Percentiles rank a stretch among this genome's conserved stretches.
These are phyloP conservation scores for Suillus americanus DNA, from an alignment of 768 basidiomycete species.

Conservation along the genomic window DNA sequence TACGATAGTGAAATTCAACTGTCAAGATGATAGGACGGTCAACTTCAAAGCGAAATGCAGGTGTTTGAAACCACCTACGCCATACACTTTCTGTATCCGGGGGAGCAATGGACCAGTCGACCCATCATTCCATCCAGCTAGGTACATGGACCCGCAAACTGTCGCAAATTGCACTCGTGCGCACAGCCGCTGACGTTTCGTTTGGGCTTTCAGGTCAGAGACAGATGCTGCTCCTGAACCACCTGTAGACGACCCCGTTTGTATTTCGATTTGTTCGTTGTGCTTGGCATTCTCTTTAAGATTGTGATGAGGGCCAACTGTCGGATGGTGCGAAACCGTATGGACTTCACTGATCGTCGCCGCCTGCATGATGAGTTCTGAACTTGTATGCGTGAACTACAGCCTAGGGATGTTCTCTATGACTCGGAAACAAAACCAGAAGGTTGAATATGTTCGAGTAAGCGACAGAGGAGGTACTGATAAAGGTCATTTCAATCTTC, in stretches of 20 bases:
- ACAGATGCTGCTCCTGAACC: background rate
- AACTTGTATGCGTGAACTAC: background rate
- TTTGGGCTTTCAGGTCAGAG: slow-evolving; percentile 9
- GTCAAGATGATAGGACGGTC: slow-evolving; percentile 4
- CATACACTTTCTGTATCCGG: slow-evolving; percentile 60
- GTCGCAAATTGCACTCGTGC: slow-evolving; percentile 49
- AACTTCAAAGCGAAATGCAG: background rate
- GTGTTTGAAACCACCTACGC: slow-evolving; percentile 28
- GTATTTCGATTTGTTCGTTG: background rate
- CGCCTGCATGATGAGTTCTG: background rate
- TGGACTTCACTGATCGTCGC: too few species aligned
- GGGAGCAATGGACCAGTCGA: slow-evolving; percentile 74
- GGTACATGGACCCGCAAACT: slow-evolving; percentile 55
- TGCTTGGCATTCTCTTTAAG: background rate
- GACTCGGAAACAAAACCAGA: background rate
- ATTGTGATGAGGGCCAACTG: background rate
- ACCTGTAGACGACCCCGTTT: background rate
- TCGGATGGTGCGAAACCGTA: background rate
- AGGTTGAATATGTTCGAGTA: background rate
- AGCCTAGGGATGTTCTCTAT: background rate
- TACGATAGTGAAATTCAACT: slow-evolving; percentile 53
- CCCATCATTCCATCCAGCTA: slow-evolving; percentile 80
- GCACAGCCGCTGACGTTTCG: slow-evolving; percentile 10
- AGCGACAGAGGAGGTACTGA: background rate
- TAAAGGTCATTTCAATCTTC: background rate